These are phyloP conservation scores for Ganoderma sinense DNA, from an alignment of 1,284 basidiomycete species.

Conservation along the genomic window DNA sequence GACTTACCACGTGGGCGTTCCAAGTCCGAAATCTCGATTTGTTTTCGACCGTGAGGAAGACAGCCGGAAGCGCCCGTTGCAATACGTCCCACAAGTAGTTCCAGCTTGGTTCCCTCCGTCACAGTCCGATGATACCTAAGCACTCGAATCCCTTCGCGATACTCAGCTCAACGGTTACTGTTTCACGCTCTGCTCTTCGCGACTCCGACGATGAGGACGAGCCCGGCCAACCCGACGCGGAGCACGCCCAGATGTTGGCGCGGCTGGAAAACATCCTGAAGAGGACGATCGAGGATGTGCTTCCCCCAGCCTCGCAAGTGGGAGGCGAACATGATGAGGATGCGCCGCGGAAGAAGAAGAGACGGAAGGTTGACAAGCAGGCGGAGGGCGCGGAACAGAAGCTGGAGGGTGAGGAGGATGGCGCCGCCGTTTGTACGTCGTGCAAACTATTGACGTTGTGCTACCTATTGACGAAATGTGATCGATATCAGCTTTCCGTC, in stretches of 20 bases:
- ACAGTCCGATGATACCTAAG: slow-evolving; percentile 34
- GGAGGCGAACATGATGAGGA: slow-evolving; percentile 11
- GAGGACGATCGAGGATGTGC: slow-evolving; percentile 35
- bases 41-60: neutral
- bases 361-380: slow-evolving; percentile 10
- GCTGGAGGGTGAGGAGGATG: slow-evolving; percentile 6
- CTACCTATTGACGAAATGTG: neutral
- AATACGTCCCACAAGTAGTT: no score
- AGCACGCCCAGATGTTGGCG: slow-evolving; percentile 29
- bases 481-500: slow-evolving; percentile 38
- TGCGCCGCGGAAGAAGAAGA: slow-evolving; percentile 23
- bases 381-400: slow-evolving; percentile 6
- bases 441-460: neutral
- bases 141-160: slow-evolving; percentile 34
- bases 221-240: slow-evolving; percentile 13
- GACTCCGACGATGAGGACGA: slow-evolving; percentile 26
- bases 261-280: slow-evolving; percentile 39
- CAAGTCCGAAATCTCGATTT: neutral
- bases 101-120: no score
- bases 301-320: neutral
- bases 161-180: slow-evolving; percentile 21
- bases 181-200: slow-evolving; percentile 34
- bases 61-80: no score
- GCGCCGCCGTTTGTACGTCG: slow-evolving; percentile 23
- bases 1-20: no score